Evolutionary conservation across 2,329 filamentous ascomycete species (phyloP), one percentile per base, ranked within the genome.

Genomic region (Thyridium curvatum): DNA sequence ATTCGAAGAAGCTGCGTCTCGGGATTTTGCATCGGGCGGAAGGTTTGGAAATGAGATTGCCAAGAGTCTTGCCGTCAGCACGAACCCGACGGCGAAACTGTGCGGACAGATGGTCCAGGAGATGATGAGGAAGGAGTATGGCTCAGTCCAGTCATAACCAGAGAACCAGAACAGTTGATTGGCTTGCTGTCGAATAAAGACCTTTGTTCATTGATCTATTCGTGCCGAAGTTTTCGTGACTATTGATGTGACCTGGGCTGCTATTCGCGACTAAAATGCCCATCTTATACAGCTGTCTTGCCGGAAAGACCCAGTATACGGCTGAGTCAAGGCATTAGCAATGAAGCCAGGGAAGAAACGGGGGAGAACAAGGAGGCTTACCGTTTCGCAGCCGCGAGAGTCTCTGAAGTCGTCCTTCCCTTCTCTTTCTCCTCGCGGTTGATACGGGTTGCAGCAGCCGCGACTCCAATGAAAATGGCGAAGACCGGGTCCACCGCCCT

Each of bases 71-170:
- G 79, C 78, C 6, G 80, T 84, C 37, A 72, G 69, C 54, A 74
- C 75, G 18, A 85, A 84, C 54, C 80, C 81, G 17, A 82, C 77
- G 13, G 79, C 81, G 3, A 84, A 84, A 61, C 61, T 84, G 32
- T 85, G 81, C 52, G 81, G 80, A 2, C 71, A 81, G 50, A 84
- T 84, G 55, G 80, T 85, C 30, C 71, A 74, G 36, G 77, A 83
- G 59, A 80, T 79, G 35, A 79, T 84, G 77, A 80, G 71, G 62
- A 81, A 77, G 57, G 81, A 84, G 55, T 82, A 80, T 49, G 75
- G 74, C 1, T 6, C 6, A 10, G 10, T 26, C 21, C 21, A 26
- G 21, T 26, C 21, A 10, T 26, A 10, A 26, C 10, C 10, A 26
- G 10, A n/a, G n/a, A n/a, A n/a, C n/a, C n/a, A n/a, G n/a, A n/a